Evolutionary conservation across 441 rosid species (phyloP).

Genomic region (Hura crepitans): DNA sequence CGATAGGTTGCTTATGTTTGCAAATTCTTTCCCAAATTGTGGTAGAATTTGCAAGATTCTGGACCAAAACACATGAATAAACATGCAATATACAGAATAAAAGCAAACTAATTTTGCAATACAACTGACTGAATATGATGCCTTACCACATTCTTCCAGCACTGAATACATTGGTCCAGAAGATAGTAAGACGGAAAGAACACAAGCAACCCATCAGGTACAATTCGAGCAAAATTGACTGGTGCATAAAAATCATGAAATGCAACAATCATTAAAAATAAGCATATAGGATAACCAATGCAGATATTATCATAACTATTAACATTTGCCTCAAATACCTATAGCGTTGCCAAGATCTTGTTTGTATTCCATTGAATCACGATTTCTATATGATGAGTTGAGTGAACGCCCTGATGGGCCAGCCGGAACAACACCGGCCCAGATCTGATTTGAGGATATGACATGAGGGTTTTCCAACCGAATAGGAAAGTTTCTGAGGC

Average conservation of each 20-base stretch:
- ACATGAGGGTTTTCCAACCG: conserved; percentile 97
- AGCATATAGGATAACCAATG: neutral
- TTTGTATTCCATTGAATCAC: conserved; percentile 83
- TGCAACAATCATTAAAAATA: neutral
- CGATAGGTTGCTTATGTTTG: conserved; percentile 83
- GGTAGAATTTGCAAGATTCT: conserved; percentile 55
- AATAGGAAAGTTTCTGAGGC: conserved; percentile 76
- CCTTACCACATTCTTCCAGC: conserved; percentile 81
- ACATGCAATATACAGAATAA: conserved; percentile 18
- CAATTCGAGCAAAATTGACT: conserved; percentile 90
- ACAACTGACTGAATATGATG: conserved; percentile 23
- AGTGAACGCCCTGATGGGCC: conserved; percentile 83
- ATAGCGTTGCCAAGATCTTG: conserved; percentile 97
- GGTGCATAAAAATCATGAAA: conserved; percentile 30
- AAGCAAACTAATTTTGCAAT: conserved; percentile 19
- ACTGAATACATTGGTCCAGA: conserved; percentile 74
- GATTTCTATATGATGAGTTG: conserved; percentile 77
- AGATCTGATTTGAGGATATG: conserved; percentile 78
- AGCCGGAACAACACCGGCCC: conserved; percentile 84
- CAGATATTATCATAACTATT: neutral
- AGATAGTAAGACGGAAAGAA: conserved; percentile 95
- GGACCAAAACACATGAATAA: conserved; percentile 26
- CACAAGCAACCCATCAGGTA: conserved; percentile 92
- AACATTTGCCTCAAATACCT: conserved; percentile 44
- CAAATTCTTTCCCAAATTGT: conserved; percentile 96